Conservation (phyloP, 176 grass and related monocot genomes). For the Pharus latifolius region DNA sequence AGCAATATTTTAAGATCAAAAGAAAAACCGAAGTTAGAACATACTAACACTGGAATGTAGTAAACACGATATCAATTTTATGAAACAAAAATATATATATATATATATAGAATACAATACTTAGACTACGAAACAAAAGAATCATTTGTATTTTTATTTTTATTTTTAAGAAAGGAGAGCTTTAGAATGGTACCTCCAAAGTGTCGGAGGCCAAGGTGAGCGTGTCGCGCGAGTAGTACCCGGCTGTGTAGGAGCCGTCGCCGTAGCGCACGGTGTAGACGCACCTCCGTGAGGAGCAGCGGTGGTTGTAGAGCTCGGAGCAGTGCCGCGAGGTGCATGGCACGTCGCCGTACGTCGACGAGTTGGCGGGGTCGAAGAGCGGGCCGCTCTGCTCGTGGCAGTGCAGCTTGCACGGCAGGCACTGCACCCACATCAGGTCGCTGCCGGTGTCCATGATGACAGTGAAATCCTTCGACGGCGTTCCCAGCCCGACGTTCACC, state of each 20-base stretch:
- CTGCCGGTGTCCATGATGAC: slow-evolving; percentile 86
- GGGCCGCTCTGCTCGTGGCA: slow-evolving; percentile 53
- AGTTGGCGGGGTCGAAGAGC: slow-evolving; percentile 44
- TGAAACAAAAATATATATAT: too few relatives aligned
- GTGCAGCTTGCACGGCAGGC: slow-evolving; percentile 36
- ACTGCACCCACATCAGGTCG: slow-evolving; percentile 90
- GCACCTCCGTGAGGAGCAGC: slow-evolving; percentile 38
- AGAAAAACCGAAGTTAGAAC: too few relatives aligned
- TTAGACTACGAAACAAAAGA: too few relatives aligned
- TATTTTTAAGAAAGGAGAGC: too few relatives aligned
- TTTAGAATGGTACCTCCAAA: background rate
- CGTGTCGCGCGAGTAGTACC: slow-evolving; percentile 60
- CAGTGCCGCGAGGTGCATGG: slow-evolving; percentile 58
- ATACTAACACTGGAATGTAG: too few relatives aligned
- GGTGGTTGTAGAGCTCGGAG: slow-evolving; percentile 9
- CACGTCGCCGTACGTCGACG: slow-evolving; percentile 69
- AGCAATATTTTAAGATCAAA: too few relatives aligned
- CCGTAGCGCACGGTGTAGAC: slow-evolving; percentile 56
- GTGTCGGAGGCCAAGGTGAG: slow-evolving; percentile 31
- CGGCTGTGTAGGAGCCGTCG: slow-evolving; percentile 60
- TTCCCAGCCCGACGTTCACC: slow-evolving; percentile 55
- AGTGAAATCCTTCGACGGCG: slow-evolving; percentile 28
- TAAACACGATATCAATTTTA: too few relatives aligned
- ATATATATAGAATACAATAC: too few relatives aligned
- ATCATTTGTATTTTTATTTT: too few relatives aligned